Percentiles rank a stretch among this genome's conserved stretches.
Evolutionary conservation across 148 eudicot species (phyloP).

Genomic region (Chenopodium album): DNA sequence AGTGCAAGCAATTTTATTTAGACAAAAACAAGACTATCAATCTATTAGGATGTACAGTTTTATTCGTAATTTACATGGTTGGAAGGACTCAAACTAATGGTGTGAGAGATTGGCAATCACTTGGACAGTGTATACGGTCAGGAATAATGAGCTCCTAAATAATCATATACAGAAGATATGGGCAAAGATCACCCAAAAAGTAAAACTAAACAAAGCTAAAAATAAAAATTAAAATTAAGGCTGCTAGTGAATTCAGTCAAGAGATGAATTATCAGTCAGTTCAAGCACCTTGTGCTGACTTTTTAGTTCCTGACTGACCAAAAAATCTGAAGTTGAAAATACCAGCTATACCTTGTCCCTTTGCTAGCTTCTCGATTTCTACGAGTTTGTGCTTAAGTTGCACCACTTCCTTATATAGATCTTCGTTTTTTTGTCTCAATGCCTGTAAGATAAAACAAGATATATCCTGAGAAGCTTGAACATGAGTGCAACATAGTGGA

Average conservation of each 20-base stretch:
- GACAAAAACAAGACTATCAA: background rate
- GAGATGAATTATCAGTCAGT: constrained; percentile 5
- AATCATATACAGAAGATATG: constrained; percentile 14
- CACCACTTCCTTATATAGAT: constrained; percentile 53
- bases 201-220: background rate
- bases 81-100: background rate
- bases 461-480: constrained; percentile 1
- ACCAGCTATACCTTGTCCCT: constrained; percentile 53
- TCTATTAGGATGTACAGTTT: background rate
- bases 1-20: background rate
- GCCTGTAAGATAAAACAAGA: constrained; percentile 35
- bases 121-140: background rate
- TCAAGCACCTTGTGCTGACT: constrained; percentile 46
- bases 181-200: background rate
- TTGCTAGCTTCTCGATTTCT: constrained; percentile 62
- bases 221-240: background rate
- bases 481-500: background rate
- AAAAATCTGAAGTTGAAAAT: constrained; percentile 39
- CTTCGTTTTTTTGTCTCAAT: constrained; percentile 58
- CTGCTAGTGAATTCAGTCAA: background rate
- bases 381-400: constrained; percentile 48
- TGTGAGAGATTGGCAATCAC: background rate
- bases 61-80: background rate
- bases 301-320: constrained; percentile 30
- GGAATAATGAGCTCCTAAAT: background rate